A percentile compares a stretch with the other conserved stretches of the same genome.
These are phyloP conservation scores for Wallacemonas sp. DNA, from an alignment of 208 protist species.

Conservation along the genomic window DNA sequence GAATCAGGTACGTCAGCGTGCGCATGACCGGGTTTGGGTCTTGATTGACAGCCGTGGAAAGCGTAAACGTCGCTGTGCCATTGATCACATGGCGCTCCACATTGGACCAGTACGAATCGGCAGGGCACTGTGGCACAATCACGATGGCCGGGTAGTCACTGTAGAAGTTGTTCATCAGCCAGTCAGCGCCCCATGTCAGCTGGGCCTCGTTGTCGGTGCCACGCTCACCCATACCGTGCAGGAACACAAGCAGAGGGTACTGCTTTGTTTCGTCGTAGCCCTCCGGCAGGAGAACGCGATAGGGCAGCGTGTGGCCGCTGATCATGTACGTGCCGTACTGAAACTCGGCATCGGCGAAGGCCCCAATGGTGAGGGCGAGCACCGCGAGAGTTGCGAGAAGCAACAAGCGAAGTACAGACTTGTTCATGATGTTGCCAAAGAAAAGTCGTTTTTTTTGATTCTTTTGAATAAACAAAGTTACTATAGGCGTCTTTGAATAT, in stretches of 20 bases:
- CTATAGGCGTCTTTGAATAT: no score
- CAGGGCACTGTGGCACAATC: conserved; percentile 5
- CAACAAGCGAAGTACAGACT: neutral
- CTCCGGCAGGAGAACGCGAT: conserved; percentile 1
- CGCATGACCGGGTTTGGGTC: conserved; percentile 1
- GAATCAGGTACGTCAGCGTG: neutral
- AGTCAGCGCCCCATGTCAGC: neutral
- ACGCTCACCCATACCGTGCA: conserved; percentile 7
- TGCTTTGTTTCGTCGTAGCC: neutral
- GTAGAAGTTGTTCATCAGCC: conserved; percentile 4
- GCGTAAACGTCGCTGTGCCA: neutral
- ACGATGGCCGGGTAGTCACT: neutral
- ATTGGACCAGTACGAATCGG: neutral
- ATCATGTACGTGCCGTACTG: neutral
- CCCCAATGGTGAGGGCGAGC: neutral
- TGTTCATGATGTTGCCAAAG: no score
- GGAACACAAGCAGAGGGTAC: conserved; percentile 6
- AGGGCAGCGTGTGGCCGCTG: conserved; percentile 8
- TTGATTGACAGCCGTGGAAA: neutral
- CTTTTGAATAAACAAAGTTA: no score
- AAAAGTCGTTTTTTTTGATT: no score
- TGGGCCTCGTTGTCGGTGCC: conserved; percentile 4
- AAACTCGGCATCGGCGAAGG: conserved; percentile 4
- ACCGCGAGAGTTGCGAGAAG: neutral
- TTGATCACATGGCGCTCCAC: neutral